Evolutionary conservation across 352 stramenopile species (phyloP).

Genomic region (Plasmopara muralis): DNA sequence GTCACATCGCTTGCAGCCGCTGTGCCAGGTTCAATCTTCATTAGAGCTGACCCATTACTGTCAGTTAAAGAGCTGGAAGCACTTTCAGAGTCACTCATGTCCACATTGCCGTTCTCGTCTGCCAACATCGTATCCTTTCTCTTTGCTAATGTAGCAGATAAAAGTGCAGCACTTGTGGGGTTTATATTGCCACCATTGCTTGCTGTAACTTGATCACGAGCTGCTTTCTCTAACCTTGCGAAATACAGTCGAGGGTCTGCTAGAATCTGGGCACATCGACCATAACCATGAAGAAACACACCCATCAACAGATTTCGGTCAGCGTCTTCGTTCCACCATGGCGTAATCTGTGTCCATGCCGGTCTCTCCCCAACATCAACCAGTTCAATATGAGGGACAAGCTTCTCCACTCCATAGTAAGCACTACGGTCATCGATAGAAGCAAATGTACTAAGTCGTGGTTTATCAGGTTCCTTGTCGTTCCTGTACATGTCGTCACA

Average conservation of each 20-base stretch:
- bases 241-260: constrained; percentile 71
- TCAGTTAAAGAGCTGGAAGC: constrained; percentile 32
- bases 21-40: constrained; percentile 19
- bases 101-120: constrained; percentile 18
- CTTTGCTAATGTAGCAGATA: constrained; percentile 9
- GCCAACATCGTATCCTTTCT: constrained; percentile 8
- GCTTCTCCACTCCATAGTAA: constrained; percentile 63
- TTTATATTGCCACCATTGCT: constrained; percentile 5
- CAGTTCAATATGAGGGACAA: constrained; percentile 55
- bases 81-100: constrained; percentile 48
- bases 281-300: constrained; percentile 83
- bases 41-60: constrained; percentile 23
- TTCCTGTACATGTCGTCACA: constrained; percentile 49
- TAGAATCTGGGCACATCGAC: constrained; percentile 77
- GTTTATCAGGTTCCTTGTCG: constrained; percentile 13
- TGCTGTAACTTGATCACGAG: constrained; percentile 23
- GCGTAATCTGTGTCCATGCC: constrained; percentile 74
- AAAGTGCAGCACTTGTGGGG: not conserved
- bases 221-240: constrained; percentile 47
- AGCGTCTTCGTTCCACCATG: constrained; percentile 79
- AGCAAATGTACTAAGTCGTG: constrained; percentile 26
- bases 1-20: constrained; percentile 5
- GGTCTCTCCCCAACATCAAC: constrained; percentile 69
- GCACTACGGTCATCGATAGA: constrained; percentile 69
- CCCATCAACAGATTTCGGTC: constrained; percentile 75